Base-by-base conservation (phyloP, 768 basidiomycete species). In the Termitomyces sp. region DNA sequence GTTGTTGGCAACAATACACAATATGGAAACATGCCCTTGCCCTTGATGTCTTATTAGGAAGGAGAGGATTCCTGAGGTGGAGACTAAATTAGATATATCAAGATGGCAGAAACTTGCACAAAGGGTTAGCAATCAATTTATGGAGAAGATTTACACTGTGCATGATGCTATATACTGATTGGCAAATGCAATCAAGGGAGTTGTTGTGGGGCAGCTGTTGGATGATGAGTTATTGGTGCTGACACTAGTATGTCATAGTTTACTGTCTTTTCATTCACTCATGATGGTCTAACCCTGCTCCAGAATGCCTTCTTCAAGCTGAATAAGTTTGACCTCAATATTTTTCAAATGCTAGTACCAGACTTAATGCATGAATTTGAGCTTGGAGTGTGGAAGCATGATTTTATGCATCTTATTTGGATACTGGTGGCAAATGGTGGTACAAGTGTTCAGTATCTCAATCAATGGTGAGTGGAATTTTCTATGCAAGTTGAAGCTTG, bases 331-430 rank as follows among this genome's bases (percentile, higher is more conserved):
- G 60, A 58, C 7, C 65, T 73, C 50, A 61, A 68, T 46, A 34
- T 64, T 18, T 70, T 63, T 49, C 13, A 43, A 2, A 67, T 74
- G 63, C 58, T 74, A 13, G 67, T 65, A 4, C 58, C 65, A 0
- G 74, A 75, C 52, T n/a, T n/a, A n/a, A n/a, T n/a, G n/a, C n/a
- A n/a, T n/a, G n/a, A n/a, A n/a, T n/a, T n/a, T n/a, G n/a, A 76
- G 55, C 67, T 75, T 0, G 74, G 74, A 4, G 70, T 71, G 12
- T 75, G 70, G 70, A 75, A 73, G 56, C 57, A 65, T 1, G n/a
- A 71, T 1, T 69, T 76, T 26, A 67, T 47, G 0, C 75, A 76
- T 56, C 59, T 75, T 1, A 59, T 76, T 8, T 67, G 70, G 9
- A 63, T 74, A 27, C 56, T 74, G 2, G 44, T 65, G 53, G 60